phyloP scores from a whole-genome alignment of 2,329 filamentous ascomycete species.

The Fusarium sp. region DNA sequence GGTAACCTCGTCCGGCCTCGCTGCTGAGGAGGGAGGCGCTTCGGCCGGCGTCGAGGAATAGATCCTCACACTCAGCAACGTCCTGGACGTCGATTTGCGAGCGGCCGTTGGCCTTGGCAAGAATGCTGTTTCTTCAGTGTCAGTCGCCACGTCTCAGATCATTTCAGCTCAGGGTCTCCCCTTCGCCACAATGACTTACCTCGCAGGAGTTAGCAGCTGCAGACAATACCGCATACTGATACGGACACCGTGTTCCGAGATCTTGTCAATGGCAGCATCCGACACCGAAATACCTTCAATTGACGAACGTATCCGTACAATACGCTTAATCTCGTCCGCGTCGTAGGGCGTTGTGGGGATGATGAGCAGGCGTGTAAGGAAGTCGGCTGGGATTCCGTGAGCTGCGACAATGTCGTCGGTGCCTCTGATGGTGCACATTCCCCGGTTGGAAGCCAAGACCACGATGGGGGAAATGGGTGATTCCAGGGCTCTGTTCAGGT shows the following conservation, averaged over 20 bases:
- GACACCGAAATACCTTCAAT: slow-evolving; percentile 86
- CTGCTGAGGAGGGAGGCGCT: slow-evolving; percentile 79
- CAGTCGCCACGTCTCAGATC: slow-evolving; percentile 54
- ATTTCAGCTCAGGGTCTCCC: slow-evolving; percentile 30
- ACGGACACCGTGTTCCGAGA: slow-evolving; percentile 87
- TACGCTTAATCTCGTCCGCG: slow-evolving; percentile 90
- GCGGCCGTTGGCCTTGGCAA: slow-evolving; percentile 87
- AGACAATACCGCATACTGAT: slow-evolving; percentile 94
- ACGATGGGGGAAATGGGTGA: slow-evolving; percentile 96
- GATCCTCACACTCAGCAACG: slow-evolving; percentile 84
- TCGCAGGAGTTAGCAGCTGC: slow-evolving; percentile 90
- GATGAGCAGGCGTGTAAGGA: slow-evolving; percentile 93
- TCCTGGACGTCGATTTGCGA: slow-evolving; percentile 83
- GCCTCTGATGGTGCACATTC: slow-evolving; percentile 92
- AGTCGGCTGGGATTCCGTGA: slow-evolving; percentile 94
- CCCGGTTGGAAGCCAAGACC: slow-evolving; percentile 96
- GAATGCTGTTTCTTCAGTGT: slow-evolving; percentile 72
- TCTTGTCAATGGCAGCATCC: slow-evolving; percentile 87
- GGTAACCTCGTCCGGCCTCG: slow-evolving; percentile 75
- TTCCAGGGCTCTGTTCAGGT: slow-evolving; percentile 98
- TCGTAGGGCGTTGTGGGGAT: slow-evolving; percentile 94
- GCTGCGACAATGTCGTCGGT: slow-evolving; percentile 86
- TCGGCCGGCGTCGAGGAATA: slow-evolving; percentile 86
- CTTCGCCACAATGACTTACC: slow-evolving; percentile 60
- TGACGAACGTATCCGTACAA: slow-evolving; percentile 86